These are phyloP conservation scores for Trypanosoma caninum DNA, from an alignment of 208 protist species.

Conservation along the genomic window DNA sequence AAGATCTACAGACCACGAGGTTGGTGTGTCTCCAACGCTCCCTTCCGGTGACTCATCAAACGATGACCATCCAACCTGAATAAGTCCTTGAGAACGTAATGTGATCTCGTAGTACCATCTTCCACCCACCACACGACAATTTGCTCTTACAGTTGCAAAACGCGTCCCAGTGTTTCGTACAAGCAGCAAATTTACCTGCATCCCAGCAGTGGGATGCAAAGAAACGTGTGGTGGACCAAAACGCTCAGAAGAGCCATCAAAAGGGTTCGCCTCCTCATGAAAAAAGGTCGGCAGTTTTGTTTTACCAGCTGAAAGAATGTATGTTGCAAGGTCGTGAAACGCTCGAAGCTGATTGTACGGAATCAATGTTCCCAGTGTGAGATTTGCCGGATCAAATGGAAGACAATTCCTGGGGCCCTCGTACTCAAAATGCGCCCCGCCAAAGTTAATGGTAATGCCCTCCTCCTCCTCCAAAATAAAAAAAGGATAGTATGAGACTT, in stretches of 20 bases:
- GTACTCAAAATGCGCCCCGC: slow-evolving; percentile 82
- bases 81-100: slow-evolving; percentile 83
- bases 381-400: slow-evolving; percentile 77
- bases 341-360: slow-evolving; percentile 88
- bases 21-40: slow-evolving; percentile 83
- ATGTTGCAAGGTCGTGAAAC: slow-evolving; percentile 77
- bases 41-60: slow-evolving; percentile 22
- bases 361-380: slow-evolving; percentile 67
- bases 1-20: slow-evolving; percentile 84
- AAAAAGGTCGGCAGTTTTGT: slow-evolving; percentile 80
- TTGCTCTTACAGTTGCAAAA: slow-evolving; percentile 73
- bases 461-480: slow-evolving; percentile 67
- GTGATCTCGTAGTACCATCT: slow-evolving; percentile 92
- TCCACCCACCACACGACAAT: slow-evolving; percentile 75
- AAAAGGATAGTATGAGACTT: slow-evolving; percentile 61
- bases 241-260: slow-evolving; percentile 66
- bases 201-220: slow-evolving; percentile 53
- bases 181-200: slow-evolving; percentile 71
- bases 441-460: slow-evolving; percentile 81
- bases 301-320: slow-evolving; percentile 58
- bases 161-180: slow-evolving; percentile 64
- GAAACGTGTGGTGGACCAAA: slow-evolving; percentile 85
- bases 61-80: slow-evolving; percentile 89
- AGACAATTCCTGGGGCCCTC: slow-evolving; percentile 65
- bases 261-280: slow-evolving; percentile 83